phyloP scores from a whole-genome alignment of 176 grass and related monocot genomes.

The Cenchrus fungigraminus region DNA sequence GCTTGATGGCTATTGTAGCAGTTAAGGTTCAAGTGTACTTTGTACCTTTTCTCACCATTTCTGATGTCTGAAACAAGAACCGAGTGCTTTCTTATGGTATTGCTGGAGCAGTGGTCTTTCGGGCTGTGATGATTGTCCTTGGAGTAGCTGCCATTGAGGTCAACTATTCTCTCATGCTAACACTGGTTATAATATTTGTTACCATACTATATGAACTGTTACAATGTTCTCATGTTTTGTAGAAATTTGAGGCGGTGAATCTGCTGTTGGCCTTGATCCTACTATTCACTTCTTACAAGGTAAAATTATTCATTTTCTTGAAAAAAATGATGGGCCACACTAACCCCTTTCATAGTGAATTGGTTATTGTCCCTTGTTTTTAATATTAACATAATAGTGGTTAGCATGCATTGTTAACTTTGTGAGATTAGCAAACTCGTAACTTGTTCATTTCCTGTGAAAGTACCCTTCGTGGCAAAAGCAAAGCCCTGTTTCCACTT shows the following conservation, averaged over 20 bases:
- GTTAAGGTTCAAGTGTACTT: slow-evolving; percentile 20
- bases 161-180: slow-evolving; percentile 28
- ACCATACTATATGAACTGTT: slow-evolving; percentile 27
- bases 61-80: slow-evolving; percentile 58
- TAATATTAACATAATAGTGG: slow-evolving; percentile 7
- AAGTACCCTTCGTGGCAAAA: slow-evolving; percentile 24
- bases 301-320: slow-evolving; percentile 42
- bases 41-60: slow-evolving; percentile 40
- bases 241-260: slow-evolving; percentile 98
- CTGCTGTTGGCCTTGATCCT: slow-evolving; percentile 85
- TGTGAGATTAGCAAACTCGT: slow-evolving; percentile 19
- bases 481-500: neutral
- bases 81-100: slow-evolving; percentile 98
- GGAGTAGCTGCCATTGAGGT: slow-evolving; percentile 93
- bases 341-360: neutral
- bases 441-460: slow-evolving; percentile 10
- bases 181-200: slow-evolving; percentile 16
- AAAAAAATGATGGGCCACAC: slow-evolving; percentile 10
- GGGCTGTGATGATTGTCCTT: slow-evolving; percentile 79
- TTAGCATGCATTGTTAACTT: slow-evolving; percentile 25
- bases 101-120: slow-evolving; percentile 87
- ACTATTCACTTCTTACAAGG: slow-evolving; percentile 95
- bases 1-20: slow-evolving; percentile 21
- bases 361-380: slow-evolving; percentile 23
- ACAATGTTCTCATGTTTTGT: slow-evolving; percentile 37